phyloP scores from a whole-genome alignment of 495 filamentous ascomycete species.

The Penicillium bialowiezense region DNA sequence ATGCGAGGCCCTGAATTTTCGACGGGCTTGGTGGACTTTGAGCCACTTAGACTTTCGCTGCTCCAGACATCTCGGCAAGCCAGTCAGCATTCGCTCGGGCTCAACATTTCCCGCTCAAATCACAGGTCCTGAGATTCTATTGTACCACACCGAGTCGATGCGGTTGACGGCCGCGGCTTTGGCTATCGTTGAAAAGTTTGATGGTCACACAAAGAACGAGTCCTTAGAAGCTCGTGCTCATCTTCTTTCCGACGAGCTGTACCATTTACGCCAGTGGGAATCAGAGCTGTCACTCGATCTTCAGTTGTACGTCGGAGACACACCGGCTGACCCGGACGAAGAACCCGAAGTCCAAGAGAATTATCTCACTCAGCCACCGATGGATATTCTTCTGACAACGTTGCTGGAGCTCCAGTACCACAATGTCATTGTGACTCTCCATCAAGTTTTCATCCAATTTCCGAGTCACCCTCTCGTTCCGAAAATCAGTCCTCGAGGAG shows the following conservation, averaged over 20 bases:
- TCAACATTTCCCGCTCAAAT: slow-evolving; percentile 6
- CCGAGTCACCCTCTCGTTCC: slow-evolving; percentile 17
- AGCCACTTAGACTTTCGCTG: slow-evolving; percentile 34
- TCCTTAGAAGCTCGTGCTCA: slow-evolving; percentile 2
- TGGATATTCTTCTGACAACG: slow-evolving; percentile 10
- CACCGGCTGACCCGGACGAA: not conserved
- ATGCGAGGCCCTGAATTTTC: slow-evolving; percentile 2
- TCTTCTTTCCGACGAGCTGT: not conserved
- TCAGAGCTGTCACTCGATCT: slow-evolving; percentile 8
- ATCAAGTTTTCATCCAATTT: slow-evolving; percentile 28
- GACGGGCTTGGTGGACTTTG: slow-evolving; percentile 31
- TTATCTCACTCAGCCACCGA: slow-evolving; percentile 3
- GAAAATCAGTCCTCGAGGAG: slow-evolving; percentile 14
- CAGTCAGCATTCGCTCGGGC: slow-evolving; percentile 17
- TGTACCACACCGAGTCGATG: slow-evolving; percentile 22
- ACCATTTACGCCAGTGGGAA: slow-evolving; percentile 13
- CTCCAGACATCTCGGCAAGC: slow-evolving; percentile 26
- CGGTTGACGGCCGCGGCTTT: slow-evolving; percentile 21
- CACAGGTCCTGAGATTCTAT: not conserved
- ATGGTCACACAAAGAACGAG: too few relatives aligned
- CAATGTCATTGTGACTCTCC: slow-evolving; percentile 26
- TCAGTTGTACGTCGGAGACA: slow-evolving; percentile 4
- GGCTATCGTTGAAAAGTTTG: slow-evolving; percentile 16
- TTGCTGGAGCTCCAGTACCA: slow-evolving; percentile 28
- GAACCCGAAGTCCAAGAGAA: not conserved